phyloP scores from a whole-genome alignment of 352 stramenopile species.

The Phytophthora rubi region DNA sequence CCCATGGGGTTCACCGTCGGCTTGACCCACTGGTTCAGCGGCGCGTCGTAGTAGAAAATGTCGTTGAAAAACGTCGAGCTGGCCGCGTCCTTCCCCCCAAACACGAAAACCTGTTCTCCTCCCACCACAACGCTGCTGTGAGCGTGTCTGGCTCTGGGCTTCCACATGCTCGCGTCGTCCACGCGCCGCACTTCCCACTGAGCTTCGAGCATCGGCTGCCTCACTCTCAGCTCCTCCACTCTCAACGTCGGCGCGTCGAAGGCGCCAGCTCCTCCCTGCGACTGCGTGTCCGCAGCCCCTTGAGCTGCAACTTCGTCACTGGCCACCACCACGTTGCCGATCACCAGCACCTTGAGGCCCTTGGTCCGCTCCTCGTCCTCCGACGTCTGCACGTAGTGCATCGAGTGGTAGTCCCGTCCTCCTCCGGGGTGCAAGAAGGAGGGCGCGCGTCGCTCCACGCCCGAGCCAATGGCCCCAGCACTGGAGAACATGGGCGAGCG shows the following conservation, averaged over 20 bases:
- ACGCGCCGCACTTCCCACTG: slow-evolving; percentile 55
- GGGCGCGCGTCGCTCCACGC: slow-evolving; percentile 11
- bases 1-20: slow-evolving; percentile 37
- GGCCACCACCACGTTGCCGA: slow-evolving; percentile 69
- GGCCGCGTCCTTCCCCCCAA: slow-evolving; percentile 67
- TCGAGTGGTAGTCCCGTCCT: slow-evolving; percentile 68
- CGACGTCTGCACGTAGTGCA: slow-evolving; percentile 69
- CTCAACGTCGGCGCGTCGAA: slow-evolving; percentile 65
- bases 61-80: slow-evolving; percentile 67
- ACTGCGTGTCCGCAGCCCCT: slow-evolving; percentile 19
- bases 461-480: slow-evolving; percentile 13
- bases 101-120: slow-evolving; percentile 72
- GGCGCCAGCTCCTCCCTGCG: slow-evolving; percentile 15
- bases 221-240: slow-evolving; percentile 67
- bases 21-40: slow-evolving; percentile 65
- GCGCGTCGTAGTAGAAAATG: slow-evolving; percentile 77
- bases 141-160: slow-evolving; percentile 56
- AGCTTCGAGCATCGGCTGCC: slow-evolving; percentile 52
- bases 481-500: slow-evolving; percentile 26
- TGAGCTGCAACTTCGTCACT: slow-evolving; percentile 23
- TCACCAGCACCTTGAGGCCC: slow-evolving; percentile 64
- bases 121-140: slow-evolving; percentile 71
- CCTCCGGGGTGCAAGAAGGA: slow-evolving; percentile 29
- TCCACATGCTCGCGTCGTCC: slow-evolving; percentile 58
- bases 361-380: slow-evolving; percentile 37